Conservation (phyloP, 75 land plant genomes). For the Cunninghamia lanceolata region DNA sequence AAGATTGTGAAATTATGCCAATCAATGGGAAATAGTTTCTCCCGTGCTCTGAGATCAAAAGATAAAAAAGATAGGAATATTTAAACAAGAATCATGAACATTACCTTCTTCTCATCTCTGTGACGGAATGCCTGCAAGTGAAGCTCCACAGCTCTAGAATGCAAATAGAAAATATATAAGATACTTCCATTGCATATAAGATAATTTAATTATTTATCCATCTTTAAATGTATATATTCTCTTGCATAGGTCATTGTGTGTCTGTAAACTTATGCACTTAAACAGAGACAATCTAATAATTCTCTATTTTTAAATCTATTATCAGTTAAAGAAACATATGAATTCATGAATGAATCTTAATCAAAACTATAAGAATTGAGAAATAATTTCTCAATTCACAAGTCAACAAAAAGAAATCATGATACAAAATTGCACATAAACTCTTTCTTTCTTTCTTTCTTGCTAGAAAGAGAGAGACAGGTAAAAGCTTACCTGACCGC, state of each 20-base stretch:
- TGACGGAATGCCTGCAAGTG: constrained; percentile 67
- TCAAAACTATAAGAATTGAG: not conserved
- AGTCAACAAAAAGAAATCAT: not conserved
- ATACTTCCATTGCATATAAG: not conserved
- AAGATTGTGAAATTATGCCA: not conserved
- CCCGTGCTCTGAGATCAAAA: not conserved
- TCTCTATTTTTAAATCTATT: not conserved
- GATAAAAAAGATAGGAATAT: not conserved
- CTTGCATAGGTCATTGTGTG: not conserved
- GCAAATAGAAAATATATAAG: not conserved
- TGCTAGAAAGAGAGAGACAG: not conserved
- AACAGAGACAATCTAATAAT: not conserved
- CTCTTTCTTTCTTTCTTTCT: too few species aligned
- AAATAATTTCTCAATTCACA: not conserved
- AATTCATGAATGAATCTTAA: not conserved
- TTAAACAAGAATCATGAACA: not conserved
- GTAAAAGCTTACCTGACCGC: constrained; percentile 53
- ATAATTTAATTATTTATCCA: not conserved
- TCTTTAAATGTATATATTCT: not conserved
- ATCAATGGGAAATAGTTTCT: not conserved
- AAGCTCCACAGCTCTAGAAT: constrained; percentile 58
- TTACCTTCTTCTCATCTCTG: constrained; percentile 81
- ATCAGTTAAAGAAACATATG: not conserved
- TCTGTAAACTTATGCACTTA: not conserved
- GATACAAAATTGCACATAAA: not conserved